Evolutionary conservation across 495 filamentous ascomycete genomes (phyloP), one percentile per base, ranked within the genome.

Genomic region (Podospora pseudocomata): DNA sequence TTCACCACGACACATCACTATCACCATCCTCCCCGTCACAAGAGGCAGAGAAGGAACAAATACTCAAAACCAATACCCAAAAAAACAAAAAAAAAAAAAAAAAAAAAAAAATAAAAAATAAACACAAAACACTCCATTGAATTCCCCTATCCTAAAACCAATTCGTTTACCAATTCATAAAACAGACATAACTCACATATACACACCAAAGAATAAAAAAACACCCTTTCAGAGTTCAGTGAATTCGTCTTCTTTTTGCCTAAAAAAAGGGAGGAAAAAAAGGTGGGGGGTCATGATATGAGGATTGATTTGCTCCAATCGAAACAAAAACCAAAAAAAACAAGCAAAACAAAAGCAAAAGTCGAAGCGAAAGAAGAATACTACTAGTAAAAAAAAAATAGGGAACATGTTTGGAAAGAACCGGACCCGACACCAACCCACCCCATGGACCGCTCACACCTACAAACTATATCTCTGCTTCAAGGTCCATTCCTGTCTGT

Each of bases 281-380:
- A 23, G 23, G 23, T 23, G 39, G 39, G 39, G 39, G 2, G 39
- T 49, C 39, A 49, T 49, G 39, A 49, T 49, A 16, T 49, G 39
- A 16, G 39, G 39, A 16, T 5, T 13, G 39, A 16, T 5, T 13
- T 49, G 39, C 15, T 11, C 7, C 15, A 16, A 49, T 49, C 39
- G 13, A 16, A 49, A 16, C 2, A 49, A 49, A 18, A 49, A 49
- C 6, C 39, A 5, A 49, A 49, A 49, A 30, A 65, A 67, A 57
- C 23, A 65, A 54, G 60, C 57, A 59, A 60, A 58, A 56, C 11
- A 23, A 57, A 58, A 63, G 30, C 30, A 3, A 63, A 49, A 32
- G 30, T 15, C n/a, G 34, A 26, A 34, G n/a, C 32, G 5, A 16
- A 65, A 57, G 20, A 57, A 57, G 23, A 56, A 26, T 19, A 54